phyloP scores from a whole-genome alignment of 257 asterid genomes.

The Solanum clarkiae region DNA sequence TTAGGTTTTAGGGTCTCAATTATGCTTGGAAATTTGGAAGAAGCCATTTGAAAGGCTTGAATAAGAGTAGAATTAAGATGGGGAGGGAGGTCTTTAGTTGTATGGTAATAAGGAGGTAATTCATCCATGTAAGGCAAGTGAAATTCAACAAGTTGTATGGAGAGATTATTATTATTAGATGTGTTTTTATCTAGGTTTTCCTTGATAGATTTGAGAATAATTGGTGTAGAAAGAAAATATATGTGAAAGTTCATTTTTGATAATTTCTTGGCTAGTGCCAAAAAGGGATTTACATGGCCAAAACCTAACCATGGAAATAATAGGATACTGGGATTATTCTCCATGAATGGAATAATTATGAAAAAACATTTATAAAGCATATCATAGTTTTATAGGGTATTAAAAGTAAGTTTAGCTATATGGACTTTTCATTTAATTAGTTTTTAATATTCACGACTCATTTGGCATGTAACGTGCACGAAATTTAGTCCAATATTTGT shows the following conservation, averaged over 20 bases:
- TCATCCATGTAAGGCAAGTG: slow-evolving; percentile 17
- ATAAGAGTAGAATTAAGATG: slow-evolving; percentile 22
- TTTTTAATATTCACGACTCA: not conserved
- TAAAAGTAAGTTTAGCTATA: not conserved
- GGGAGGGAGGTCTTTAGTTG: slow-evolving; percentile 46
- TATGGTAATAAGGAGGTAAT: slow-evolving; percentile 33
- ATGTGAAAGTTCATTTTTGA: slow-evolving; percentile 5
- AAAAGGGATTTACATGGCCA: slow-evolving; percentile 41
- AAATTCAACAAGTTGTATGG: slow-evolving; percentile 22
- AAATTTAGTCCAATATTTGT: not conserved
- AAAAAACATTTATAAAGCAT: not conserved
- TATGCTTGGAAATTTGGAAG: slow-evolving; percentile 10
- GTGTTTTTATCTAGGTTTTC: slow-evolving; percentile 1
- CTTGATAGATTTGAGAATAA: slow-evolving; percentile 28
- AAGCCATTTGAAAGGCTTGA: slow-evolving; percentile 14
- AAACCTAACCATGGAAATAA: slow-evolving; percentile 47
- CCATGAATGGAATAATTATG: not conserved
- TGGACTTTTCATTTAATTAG: not conserved
- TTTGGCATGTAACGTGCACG: not conserved
- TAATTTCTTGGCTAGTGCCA: slow-evolving; percentile 37
- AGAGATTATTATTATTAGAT: not conserved
- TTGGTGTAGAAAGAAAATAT: slow-evolving; percentile 29
- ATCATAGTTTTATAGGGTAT: not conserved
- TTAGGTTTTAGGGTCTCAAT: slow-evolving; percentile 23
- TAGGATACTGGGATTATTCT: not conserved